Evolutionary conservation across 2,329 filamentous ascomycete genomes (phyloP), one percentile per base, ranked within the genome.

Genomic region (Lecanosticta acicola): DNA sequence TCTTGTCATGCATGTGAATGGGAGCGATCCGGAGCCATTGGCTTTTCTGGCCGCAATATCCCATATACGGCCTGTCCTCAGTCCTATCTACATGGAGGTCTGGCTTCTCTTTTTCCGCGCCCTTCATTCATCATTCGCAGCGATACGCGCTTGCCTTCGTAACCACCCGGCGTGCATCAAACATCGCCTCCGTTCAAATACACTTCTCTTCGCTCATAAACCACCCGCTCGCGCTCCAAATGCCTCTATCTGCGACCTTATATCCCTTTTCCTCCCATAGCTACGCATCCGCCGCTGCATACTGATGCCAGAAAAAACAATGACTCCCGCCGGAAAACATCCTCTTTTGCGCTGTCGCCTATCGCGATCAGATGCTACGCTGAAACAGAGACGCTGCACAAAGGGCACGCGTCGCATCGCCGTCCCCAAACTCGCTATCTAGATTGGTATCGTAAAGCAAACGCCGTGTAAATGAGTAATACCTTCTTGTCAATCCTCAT

Each of bases 291-390:
- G 5, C 24, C 5, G 5, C 24, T 29, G 24, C 5, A 29, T 29
- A 29, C 11, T 11, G 11, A 7, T 11, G 24, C 24, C 11, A 11
- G 11, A 29, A 7, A 29, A 29, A 29, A 29, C 24, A 29, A 29
- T 29, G 7, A 11, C 5, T 11, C 11, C 24, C 24, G 11, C 24
- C 7, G 7, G 7, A 5, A 11, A 29, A 5, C 7, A 29, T 29
- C 45, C 43, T 38, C 34, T 29, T 45, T 50, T 50, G 46, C 51
- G 60, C 62, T 65, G 62, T 55, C 60, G 60, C 61, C 61, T 63
- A 63, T 35, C 57, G 59, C 62, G 59, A 47, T 50, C 62, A 64
- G 61, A 64, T 65, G 62, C 61, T 63, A 64, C 58, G 58, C 61
- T 59, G 56, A 53, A 51, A 51, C 36, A 56, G 58, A 59, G 58